Evolutionary conservation across 768 basidiomycete genomes (phyloP).

Genomic region (Trametes coccinea): DNA sequence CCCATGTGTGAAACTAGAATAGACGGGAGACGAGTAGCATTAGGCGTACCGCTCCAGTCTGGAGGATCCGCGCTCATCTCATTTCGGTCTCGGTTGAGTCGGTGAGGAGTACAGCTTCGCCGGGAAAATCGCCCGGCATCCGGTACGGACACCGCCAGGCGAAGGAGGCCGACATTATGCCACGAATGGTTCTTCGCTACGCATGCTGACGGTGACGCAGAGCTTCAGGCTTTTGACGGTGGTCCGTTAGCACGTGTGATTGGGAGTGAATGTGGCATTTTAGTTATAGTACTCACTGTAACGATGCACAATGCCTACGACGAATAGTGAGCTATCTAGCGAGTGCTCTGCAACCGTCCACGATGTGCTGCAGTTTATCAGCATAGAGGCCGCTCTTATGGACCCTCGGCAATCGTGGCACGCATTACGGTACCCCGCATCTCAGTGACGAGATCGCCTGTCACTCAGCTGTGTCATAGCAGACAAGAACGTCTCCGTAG

Average conservation of each 20-base stretch:
- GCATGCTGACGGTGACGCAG: not conserved
- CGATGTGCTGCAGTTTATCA: no score
- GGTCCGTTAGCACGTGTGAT: no score
- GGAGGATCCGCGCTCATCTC: conserved; percentile 5
- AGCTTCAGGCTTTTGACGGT: not conserved
- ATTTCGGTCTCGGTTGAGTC: conserved; percentile 1
- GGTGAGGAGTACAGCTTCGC: conserved; percentile 1
- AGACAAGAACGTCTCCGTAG: not conserved
- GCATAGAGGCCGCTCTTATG: no score
- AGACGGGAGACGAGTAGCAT: conserved; percentile 7
- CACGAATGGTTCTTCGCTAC: no score
- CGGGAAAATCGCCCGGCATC: not conserved
- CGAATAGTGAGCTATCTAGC: no score
- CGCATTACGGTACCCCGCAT: not conserved
- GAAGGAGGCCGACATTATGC: no score
- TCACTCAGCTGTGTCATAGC: not conserved
- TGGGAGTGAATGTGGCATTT: no score
- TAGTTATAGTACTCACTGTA: no score
- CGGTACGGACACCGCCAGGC: not conserved
- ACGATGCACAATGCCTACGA: no score
- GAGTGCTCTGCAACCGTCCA: no score
- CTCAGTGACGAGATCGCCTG: conserved; percentile 3
- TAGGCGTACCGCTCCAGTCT: not conserved
- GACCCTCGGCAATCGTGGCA: no score
- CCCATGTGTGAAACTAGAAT: conserved; percentile 4